Conservation (phyloP, 2,329 filamentous ascomycete genomes). For the Aspergillus uvarum region DNA sequence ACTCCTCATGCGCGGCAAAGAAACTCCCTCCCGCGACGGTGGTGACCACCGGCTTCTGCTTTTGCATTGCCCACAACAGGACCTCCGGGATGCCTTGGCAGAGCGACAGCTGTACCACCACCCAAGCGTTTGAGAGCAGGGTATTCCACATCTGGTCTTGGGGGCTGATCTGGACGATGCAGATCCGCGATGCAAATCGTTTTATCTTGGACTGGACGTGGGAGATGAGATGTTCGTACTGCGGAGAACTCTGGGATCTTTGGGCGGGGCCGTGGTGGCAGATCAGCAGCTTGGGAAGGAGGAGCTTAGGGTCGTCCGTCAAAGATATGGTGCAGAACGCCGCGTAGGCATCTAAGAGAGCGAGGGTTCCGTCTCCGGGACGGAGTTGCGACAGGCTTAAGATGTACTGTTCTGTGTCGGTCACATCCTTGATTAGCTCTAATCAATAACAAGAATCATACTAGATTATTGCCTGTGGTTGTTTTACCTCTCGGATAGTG, state of each 20-base stretch:
- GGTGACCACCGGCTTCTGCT: conserved; percentile 1
- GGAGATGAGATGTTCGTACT: conserved; percentile 55
- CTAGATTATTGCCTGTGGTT: too few species aligned
- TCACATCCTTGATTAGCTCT: too few species aligned
- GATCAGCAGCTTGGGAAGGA: conserved; percentile 67
- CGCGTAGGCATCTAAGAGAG: conserved; percentile 7
- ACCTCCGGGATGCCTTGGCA: conserved; percentile 10
- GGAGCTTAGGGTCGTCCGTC: conserved; percentile 40
- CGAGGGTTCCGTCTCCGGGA: conserved; percentile 6
- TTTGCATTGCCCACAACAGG: conserved; percentile 5
- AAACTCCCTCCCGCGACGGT: conserved; percentile 65
- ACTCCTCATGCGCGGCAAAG: conserved; percentile 64
- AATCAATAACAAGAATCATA: neutral
- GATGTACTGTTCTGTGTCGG: conserved; percentile 8
- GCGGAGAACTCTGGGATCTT: conserved; percentile 68
- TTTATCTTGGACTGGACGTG: neutral
- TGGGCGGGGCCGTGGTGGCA: conserved; percentile 74
- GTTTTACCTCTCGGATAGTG: conserved; percentile 8
- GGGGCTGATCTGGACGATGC: conserved; percentile 9
- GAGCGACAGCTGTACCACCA: conserved; percentile 6
- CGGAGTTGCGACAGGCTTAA: conserved; percentile 10
- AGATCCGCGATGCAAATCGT: neutral
- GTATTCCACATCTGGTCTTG: conserved; percentile 14
- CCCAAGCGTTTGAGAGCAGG: conserved; percentile 7
- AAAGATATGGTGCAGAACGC: neutral